Evolutionary conservation across 495 filamentous ascomycete genomes (phyloP).

Genomic region (Margaritispora aquatica): DNA sequence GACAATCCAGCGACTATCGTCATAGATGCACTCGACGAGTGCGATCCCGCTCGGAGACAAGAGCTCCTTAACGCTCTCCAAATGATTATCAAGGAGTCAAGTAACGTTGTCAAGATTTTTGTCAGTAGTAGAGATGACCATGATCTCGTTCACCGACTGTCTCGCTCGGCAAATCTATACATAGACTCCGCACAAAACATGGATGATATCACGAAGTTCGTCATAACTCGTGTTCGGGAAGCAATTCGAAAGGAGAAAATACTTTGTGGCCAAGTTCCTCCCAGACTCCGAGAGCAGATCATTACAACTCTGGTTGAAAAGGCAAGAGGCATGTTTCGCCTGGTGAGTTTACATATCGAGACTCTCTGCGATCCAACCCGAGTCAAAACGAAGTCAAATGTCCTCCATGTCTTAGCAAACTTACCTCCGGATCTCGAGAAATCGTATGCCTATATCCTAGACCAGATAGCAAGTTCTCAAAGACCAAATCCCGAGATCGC

Average conservation of each 20-base stretch:
- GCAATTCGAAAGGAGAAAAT: conserved; percentile 4
- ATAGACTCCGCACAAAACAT: conserved; percentile 26
- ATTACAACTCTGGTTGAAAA: not conserved
- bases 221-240: conserved; percentile 17
- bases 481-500: not conserved
- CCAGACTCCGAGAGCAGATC: not conserved
- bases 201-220: conserved; percentile 28
- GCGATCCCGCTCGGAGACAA: conserved; percentile 25
- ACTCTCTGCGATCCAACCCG: conserved; percentile 11
- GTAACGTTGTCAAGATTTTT: conserved; percentile 32
- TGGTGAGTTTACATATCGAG: conserved; percentile 27
- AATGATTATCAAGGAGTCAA: conserved; percentile 23
- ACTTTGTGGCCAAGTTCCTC: not conserved
- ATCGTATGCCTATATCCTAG: conserved; percentile 2
- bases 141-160: conserved; percentile 29
- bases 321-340: conserved; percentile 28
- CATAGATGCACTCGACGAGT: conserved; percentile 44
- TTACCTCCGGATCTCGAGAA: conserved; percentile 7
- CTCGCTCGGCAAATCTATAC: conserved; percentile 24
- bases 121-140: conserved; percentile 32
- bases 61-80: conserved; percentile 30
- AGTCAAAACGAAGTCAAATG: conserved; percentile 1
- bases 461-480: conserved; percentile 4
- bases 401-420: not conserved
- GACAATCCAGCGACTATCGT: conserved; percentile 29